phyloP scores from a whole-genome alignment of 225 moss, liverwort and hornwort genomes.

The Pseudisothecium myosuroides region DNA sequence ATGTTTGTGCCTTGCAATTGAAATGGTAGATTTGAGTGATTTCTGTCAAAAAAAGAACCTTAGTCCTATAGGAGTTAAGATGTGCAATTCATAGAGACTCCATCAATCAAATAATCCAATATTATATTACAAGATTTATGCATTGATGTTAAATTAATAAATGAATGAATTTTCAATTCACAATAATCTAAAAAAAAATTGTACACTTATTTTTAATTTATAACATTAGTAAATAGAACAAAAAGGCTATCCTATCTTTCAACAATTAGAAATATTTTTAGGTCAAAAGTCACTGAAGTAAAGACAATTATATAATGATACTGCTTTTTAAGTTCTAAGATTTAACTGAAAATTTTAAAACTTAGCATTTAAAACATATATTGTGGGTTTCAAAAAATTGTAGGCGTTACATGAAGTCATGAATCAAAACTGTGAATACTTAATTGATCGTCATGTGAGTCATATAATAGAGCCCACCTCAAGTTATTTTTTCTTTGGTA shows the following conservation, averaged over 20 bases:
- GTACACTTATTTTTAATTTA: rapidly evolving
- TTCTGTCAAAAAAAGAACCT: background rate
- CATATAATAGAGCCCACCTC: too few relatives aligned
- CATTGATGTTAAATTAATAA: background rate
- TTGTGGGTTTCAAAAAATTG: too few relatives aligned
- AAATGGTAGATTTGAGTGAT: background rate
- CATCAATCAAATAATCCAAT: background rate
- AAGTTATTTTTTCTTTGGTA: too few relatives aligned
- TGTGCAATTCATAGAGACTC: background rate
- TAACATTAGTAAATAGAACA: background rate
- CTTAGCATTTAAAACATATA: too few relatives aligned
- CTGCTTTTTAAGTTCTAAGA: background rate
- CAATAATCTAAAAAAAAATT: background rate
- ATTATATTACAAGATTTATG: background rate
- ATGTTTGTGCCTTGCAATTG: background rate
- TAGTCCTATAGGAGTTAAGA: background rate
- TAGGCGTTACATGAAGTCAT: too few relatives aligned
- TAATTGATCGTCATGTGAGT: too few relatives aligned
- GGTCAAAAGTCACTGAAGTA: background rate
- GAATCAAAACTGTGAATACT: too few relatives aligned
- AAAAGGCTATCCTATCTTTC: background rate
- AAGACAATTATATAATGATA: background rate
- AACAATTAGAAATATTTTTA: background rate
- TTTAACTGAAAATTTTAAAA: background rate
- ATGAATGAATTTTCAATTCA: background rate